Evolutionary conservation across 108 stramenopile genomes (phyloP).

Genomic region (Nitzschia inconspicua): DNA sequence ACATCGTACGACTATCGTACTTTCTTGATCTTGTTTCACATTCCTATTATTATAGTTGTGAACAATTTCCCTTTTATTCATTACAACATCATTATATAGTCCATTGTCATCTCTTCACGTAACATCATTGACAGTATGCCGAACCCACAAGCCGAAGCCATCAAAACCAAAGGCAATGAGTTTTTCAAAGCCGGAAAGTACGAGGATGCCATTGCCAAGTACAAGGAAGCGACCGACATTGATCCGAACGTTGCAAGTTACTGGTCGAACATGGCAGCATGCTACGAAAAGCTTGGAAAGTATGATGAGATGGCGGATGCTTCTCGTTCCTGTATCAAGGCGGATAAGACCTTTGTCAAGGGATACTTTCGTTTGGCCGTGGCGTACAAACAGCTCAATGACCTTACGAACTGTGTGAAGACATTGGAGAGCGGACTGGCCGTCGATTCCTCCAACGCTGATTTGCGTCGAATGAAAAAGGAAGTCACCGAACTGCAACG

Average conservation of each 20-base stretch:
- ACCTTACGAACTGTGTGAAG: constrained; percentile 84
- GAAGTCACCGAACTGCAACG: constrained; percentile 86
- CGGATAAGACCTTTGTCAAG: constrained; percentile 94
- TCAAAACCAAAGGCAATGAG: constrained; percentile 85
- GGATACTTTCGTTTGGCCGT: constrained; percentile 94
- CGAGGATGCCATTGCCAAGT: constrained; percentile 81
- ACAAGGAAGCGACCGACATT: constrained; percentile 81
- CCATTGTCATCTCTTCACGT: too few species aligned
- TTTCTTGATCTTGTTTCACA: too few species aligned
- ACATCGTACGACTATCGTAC: too few species aligned
- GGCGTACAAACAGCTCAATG: constrained; percentile 77
- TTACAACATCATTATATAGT: too few species aligned
- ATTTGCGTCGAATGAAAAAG: constrained; percentile 91
- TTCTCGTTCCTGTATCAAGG: constrained; percentile 87
- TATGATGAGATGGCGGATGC: constrained; percentile 93
- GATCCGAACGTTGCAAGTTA: constrained; percentile 79
- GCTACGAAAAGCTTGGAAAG: constrained; percentile 87
- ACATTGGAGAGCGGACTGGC: constrained; percentile 82
- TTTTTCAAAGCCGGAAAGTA: constrained; percentile 88
- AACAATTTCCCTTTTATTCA: too few species aligned
- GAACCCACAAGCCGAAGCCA: constrained; percentile 72
- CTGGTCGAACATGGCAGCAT: constrained; percentile 91
- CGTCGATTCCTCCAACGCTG: constrained; percentile 76
- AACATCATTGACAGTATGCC: too few species aligned
- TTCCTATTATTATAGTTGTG: too few species aligned